Conservation (phyloP, 805 yeast species). For the Blastobotrys terrestris region DNA sequence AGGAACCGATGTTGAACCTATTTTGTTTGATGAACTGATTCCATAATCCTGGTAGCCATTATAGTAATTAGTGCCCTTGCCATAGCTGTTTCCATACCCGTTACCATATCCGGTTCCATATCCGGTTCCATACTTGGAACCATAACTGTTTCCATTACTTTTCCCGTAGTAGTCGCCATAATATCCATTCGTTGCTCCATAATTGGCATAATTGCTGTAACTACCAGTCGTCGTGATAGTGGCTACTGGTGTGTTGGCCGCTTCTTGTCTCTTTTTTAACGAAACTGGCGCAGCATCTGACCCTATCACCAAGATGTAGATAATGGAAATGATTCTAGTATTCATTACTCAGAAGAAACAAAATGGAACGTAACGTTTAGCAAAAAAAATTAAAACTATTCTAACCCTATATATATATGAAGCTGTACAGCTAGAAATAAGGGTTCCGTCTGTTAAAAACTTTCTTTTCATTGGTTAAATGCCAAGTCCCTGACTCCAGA, state of each 20-base stretch:
- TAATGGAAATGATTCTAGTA: neutral
- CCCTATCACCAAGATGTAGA: neutral
- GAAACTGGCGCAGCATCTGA: neutral
- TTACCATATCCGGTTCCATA: neutral
- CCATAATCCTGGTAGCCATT: neutral
- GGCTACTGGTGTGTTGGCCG: neutral
- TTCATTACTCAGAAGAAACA: neutral
- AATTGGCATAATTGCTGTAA: neutral
- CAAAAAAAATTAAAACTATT: neutral
- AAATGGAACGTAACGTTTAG: no score
- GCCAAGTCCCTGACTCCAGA: neutral
- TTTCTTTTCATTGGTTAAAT: neutral
- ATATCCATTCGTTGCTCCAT: neutral
- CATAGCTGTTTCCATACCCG: neutral
- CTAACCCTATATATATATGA: neutral
- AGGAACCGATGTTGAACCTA: no score
- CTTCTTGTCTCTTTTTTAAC: neutral
- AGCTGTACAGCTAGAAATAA: no score
- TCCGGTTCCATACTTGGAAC: neutral
- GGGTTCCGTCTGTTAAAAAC: neutral
- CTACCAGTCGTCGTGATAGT: neutral
- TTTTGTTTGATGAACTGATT: no score
- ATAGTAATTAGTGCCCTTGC: neutral
- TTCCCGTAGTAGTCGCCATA: neutral
- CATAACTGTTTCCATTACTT: neutral